A percentile compares a stretch with the other conserved stretches of the same genome.
These are phyloP conservation scores for Boeremia exigua DNA, from an alignment of 2,329 filamentous ascomycete genomes.

Conservation along the genomic window DNA sequence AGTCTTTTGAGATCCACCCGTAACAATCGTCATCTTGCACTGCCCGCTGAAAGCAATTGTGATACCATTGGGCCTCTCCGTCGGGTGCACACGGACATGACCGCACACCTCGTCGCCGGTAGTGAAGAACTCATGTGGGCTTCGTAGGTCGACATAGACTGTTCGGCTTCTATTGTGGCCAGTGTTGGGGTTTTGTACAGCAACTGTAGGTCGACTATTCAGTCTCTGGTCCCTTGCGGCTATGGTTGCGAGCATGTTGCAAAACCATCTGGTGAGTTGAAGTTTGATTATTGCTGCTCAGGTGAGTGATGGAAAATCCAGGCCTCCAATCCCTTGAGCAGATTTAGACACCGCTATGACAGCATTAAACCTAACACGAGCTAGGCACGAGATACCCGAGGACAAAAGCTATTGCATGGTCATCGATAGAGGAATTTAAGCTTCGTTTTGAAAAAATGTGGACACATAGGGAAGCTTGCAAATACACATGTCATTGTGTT, in stretches of 20 bases:
- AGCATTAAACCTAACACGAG: background rate
- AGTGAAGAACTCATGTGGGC: background rate
- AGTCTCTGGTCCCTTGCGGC: no score
- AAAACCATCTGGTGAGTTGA: no score
- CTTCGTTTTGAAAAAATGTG: no score
- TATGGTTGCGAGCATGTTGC: no score
- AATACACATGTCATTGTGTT: no score
- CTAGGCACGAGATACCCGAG: background rate
- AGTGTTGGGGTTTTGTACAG: background rate
- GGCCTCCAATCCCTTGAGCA: no score
- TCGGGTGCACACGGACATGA: background rate
- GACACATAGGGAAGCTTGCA: no score
- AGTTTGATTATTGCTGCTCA: no score
- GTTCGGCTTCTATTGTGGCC: background rate
- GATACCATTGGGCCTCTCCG: background rate
- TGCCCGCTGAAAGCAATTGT: background rate
- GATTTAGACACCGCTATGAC: background rate
- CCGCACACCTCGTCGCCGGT: background rate
- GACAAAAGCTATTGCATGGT: background rate
- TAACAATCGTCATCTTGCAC: background rate
- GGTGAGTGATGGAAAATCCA: no score
- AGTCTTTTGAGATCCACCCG: background rate
- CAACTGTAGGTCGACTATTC: no score
- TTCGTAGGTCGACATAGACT: background rate
- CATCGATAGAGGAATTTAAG: no score